Evolutionary conservation across 129 eudicot genomes (phyloP).

Genomic region (Flaveria robusta): DNA sequence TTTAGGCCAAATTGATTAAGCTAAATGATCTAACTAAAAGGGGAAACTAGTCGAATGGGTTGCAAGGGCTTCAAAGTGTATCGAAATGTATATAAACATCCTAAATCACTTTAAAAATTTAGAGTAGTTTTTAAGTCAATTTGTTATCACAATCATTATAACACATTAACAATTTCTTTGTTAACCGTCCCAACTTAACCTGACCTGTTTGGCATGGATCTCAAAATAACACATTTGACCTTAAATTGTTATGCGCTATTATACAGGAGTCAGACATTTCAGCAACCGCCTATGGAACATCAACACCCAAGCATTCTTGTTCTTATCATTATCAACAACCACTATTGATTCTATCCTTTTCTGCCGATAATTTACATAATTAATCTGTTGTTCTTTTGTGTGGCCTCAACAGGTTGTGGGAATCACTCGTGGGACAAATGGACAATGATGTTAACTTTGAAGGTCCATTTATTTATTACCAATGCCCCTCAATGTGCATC

Average conservation of each 20-base stretch:
- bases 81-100: background rate
- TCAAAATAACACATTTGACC: background rate
- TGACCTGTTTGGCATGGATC: background rate
- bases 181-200: background rate
- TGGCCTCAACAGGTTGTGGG: slow-evolving; percentile 18
- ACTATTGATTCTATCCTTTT: slow-evolving; percentile 11
- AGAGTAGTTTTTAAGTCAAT: background rate
- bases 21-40: background rate
- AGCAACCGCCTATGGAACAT: background rate
- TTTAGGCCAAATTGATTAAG: background rate
- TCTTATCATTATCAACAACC: slow-evolving; percentile 39
- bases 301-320: slow-evolving; percentile 16
- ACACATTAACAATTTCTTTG: background rate
- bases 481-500: slow-evolving; percentile 1
- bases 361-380: slow-evolving; percentile 12
- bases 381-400: slow-evolving; percentile 23
- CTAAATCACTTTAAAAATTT: background rate
- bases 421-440: slow-evolving; percentile 27
- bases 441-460: background rate
- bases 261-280: background rate
- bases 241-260: background rate
- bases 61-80: background rate
- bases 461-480: slow-evolving; percentile 27
- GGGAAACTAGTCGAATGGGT: background rate
- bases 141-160: background rate